Evolutionary conservation across 345 rosid species (phyloP).

Genomic region (Sisymbrium altissimum): DNA sequence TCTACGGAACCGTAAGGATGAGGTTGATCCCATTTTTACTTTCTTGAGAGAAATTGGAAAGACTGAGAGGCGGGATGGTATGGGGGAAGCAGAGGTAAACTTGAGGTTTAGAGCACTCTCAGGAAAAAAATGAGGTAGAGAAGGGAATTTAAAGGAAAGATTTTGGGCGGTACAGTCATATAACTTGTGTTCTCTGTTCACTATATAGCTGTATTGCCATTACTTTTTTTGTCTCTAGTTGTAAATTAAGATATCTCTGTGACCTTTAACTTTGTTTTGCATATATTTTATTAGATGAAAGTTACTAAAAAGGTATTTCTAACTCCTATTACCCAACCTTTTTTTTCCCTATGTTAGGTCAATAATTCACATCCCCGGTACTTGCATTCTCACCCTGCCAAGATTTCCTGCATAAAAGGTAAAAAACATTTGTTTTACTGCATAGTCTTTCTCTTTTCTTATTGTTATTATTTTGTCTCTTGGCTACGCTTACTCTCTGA

Average conservation of each 20-base stretch:
- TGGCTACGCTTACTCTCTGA: constrained; percentile 26
- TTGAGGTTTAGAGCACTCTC: constrained; percentile 40
- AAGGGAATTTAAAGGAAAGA: constrained; percentile 65
- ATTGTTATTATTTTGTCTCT: constrained; percentile 8
- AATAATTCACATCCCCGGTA: constrained; percentile 12
- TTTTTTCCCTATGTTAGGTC: constrained; percentile 13
- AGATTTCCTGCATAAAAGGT: constrained; percentile 22
- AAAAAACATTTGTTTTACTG: constrained; percentile 21
- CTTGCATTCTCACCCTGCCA: constrained; percentile 7
- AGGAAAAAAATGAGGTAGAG: constrained; percentile 41
- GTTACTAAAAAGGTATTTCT: constrained; percentile 36
- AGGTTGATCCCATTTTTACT: constrained; percentile 48
- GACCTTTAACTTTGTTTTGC: constrained; percentile 12
- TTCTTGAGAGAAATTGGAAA: constrained; percentile 24
- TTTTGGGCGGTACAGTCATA: constrained; percentile 52
- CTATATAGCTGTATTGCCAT: constrained; percentile 20
- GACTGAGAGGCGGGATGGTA: constrained; percentile 12
- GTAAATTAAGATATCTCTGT: constrained; percentile 24
- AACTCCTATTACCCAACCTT: constrained; percentile 12
- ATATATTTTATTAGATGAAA: constrained; percentile 25
- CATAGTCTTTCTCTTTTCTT: constrained; percentile 10
- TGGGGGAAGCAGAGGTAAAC: constrained; percentile 27
- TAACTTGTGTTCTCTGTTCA: constrained; percentile 34
- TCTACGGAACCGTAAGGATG: constrained; percentile 40
- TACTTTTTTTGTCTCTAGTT: constrained; percentile 32